These are phyloP conservation scores for Ogataea degrootiae DNA, from an alignment of 805 yeast species.

Conservation along the genomic window DNA sequence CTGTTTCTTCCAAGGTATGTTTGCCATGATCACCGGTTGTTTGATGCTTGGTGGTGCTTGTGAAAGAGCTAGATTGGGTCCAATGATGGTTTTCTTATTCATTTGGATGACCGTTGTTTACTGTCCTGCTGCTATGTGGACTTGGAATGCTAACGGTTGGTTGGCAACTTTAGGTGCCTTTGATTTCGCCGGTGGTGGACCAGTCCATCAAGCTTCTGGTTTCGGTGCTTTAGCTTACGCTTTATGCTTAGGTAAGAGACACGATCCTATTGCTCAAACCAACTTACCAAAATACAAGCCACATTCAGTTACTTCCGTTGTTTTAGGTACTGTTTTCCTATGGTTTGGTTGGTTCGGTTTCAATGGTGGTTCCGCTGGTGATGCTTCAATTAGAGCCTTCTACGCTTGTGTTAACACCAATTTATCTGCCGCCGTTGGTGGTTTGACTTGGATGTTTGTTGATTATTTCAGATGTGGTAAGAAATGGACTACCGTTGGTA, in stretches of 20 bases:
- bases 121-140: conserved; percentile 96
- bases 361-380: conserved; percentile 98
- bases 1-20: conserved; percentile 94
- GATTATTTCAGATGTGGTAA: conserved; percentile 84
- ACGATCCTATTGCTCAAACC: conserved; percentile 65
- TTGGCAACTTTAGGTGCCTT: conserved; percentile 73
- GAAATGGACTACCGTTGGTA: conserved; percentile 90
- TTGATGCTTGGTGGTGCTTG: conserved; percentile 97
- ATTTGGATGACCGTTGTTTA: conserved; percentile 94
- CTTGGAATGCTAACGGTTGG: conserved; percentile 97
- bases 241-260: conserved; percentile 85
- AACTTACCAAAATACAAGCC: conserved; percentile 89
- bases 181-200: conserved; percentile 99
- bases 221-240: conserved; percentile 95
- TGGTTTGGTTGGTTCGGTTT: conserved; percentile 99
- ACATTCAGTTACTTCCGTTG: conserved; percentile 86
- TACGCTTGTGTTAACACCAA: conserved; percentile 92
- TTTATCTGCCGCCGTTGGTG: conserved; percentile 91
- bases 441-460: conserved; percentile 88
- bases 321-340: conserved; percentile 86
- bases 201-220: conserved; percentile 94
- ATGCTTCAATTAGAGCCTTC: conserved; percentile 88
- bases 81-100: conserved; percentile 93
- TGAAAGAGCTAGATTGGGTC: conserved; percentile 93
- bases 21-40: conserved; percentile 88